Evolutionary conservation across 2,329 filamentous ascomycete species (phyloP).

Genomic region (Chrysoporthe cubensis): DNA sequence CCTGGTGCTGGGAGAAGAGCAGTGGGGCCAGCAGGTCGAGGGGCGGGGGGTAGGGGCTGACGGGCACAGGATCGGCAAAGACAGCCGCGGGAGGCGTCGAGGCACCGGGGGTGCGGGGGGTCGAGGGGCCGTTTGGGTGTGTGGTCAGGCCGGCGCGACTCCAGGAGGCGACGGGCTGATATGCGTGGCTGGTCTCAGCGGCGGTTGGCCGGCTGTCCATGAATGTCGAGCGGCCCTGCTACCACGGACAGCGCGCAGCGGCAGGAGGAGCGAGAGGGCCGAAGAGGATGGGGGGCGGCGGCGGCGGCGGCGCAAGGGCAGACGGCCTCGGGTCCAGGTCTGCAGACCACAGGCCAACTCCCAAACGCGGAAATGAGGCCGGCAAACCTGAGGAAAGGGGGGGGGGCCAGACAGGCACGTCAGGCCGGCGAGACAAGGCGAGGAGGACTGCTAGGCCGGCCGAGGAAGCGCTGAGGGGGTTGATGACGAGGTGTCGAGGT

Average conservation of each 20-base stretch:
- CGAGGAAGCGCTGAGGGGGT: background rate
- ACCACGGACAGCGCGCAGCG: slow-evolving; percentile 17
- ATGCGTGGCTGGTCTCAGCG: slow-evolving; percentile 54
- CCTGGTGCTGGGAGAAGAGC: slow-evolving; percentile 64
- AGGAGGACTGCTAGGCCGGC: background rate
- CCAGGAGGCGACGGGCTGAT: slow-evolving; percentile 47
- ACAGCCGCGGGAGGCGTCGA: slow-evolving; percentile 38
- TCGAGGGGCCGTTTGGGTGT: slow-evolving; percentile 32
- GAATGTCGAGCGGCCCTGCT: slow-evolving; percentile 39
- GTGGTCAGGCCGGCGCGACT: slow-evolving; percentile 35
- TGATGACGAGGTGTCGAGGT: background rate
- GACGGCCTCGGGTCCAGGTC: background rate
- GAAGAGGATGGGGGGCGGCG: no score
- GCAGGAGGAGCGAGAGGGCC: slow-evolving; percentile 15
- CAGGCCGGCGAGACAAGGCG: background rate
- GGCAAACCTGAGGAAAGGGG: no score
- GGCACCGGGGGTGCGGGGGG: slow-evolving; percentile 38
- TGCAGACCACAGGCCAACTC: slow-evolving; percentile 10
- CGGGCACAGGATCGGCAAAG: slow-evolving; percentile 37
- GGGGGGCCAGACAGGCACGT: background rate
- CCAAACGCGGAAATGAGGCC: background rate
- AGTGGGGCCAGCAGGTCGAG: slow-evolving; percentile 60
- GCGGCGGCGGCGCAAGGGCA: slow-evolving; percentile 5
- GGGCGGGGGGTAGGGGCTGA: slow-evolving; percentile 38
- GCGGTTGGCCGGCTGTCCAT: slow-evolving; percentile 57